These are phyloP conservation scores for Silene noctiflora DNA, from an alignment of 179 eudicot species.

Conservation along the genomic window DNA sequence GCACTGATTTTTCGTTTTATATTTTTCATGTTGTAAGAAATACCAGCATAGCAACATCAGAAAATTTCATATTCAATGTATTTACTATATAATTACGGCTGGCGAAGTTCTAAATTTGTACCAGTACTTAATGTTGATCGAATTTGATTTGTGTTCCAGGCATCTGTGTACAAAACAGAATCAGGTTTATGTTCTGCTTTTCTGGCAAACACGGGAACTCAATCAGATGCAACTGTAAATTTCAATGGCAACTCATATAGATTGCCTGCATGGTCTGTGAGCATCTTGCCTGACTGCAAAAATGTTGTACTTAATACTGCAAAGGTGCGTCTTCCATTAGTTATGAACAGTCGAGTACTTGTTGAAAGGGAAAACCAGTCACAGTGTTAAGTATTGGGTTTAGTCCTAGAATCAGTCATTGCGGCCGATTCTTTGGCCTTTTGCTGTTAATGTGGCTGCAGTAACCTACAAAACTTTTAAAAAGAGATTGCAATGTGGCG, in stretches of 20 bases:
- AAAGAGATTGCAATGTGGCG: too few relatives aligned
- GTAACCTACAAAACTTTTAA: too few relatives aligned
- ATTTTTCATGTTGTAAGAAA: too few relatives aligned
- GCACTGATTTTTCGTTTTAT: background rate
- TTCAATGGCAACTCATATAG: conserved; percentile 73
- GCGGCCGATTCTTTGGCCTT: too few relatives aligned
- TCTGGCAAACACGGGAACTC: conserved; percentile 67
- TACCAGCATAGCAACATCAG: too few relatives aligned
- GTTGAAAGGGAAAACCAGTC: too few relatives aligned
- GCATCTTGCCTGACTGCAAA: conserved; percentile 99
- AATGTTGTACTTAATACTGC: conserved; percentile 86
- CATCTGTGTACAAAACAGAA: conserved; percentile 58
- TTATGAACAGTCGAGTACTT: background rate
- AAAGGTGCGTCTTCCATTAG: conserved; percentile 47
- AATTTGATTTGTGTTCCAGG: conserved; percentile 41
- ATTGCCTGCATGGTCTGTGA: conserved; percentile 97
- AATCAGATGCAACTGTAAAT: conserved; percentile 64
- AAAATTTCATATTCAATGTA: too few relatives aligned
- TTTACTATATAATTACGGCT: too few relatives aligned
- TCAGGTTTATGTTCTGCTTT: conserved; percentile 75
- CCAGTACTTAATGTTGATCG: background rate
- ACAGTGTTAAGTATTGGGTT: too few relatives aligned
- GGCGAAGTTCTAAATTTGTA: background rate
- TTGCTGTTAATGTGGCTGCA: too few relatives aligned
- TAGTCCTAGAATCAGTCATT: too few relatives aligned